Base-by-base conservation (phyloP, 192 early-diverging fungal species). In the Rhizoclosmatium globosum region DNA sequence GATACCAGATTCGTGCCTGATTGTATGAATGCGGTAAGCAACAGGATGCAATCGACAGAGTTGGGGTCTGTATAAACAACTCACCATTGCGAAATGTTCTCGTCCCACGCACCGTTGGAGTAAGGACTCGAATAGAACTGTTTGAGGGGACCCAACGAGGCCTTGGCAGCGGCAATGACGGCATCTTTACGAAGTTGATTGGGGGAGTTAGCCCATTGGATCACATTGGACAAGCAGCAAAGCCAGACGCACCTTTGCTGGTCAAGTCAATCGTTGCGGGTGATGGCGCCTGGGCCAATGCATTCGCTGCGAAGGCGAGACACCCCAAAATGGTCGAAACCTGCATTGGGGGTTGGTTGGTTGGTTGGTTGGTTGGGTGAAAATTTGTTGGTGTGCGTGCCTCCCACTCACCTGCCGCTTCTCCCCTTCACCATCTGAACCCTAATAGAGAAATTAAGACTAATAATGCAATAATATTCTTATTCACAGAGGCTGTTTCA, bases 111-210 rank as follows among this genome's bases (percentile, higher is more conserved):
- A 31, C 74, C 61, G 38, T 31, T 47, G 17, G 15, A 11, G 4
- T 56, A 31, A 44, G 47, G 46, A 21, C 2, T 43, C 15, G 7
- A 11, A 47, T 71, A 71, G 59, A 62, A 62, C 72, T 38, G 13
- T 31, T 58, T 61, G 57, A 74, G 72, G 4, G 60, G 11, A 11
- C 23, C 39, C 72, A 74, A 23, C 4, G 72, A 53, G 44, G 72
- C 72, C 72, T 74, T 74, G 31, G 60, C 59, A 19, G 72, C 72
- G 6, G 58, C 59, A 44, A 74, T 31, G 41, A 74, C 57, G 17
- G 72, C 72, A n/a, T 17, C 48, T 68, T 31, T 31, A 31, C 31
- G 31, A 31, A 31, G 31, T 31, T 31, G 64, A 53, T 53, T 53
- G 50, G 17, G 50, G 17, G 9, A 1, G 50, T 53, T 7, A 53